phyloP scores from a whole-genome alignment of 805 yeast species.

The Candida nemodendra region DNA sequence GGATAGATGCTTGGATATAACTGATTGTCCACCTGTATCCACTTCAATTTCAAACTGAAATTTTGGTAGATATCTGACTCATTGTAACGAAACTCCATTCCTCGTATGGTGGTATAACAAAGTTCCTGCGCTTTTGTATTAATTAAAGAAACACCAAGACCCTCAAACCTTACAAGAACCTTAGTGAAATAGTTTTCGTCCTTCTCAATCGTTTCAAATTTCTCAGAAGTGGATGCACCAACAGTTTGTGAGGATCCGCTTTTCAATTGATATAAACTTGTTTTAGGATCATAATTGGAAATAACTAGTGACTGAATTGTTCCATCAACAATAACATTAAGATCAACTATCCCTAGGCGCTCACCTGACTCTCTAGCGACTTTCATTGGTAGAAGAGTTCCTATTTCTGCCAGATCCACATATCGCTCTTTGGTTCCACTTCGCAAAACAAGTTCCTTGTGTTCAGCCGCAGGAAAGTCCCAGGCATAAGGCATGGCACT shows the following conservation, averaged over 20 bases:
- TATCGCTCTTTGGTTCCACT: conserved; percentile 72
- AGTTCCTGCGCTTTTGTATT: conserved; percentile 72
- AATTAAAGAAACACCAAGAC: conserved; percentile 83
- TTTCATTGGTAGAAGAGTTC: conserved; percentile 83
- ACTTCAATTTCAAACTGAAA: conserved; percentile 74
- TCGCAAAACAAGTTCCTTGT: conserved; percentile 75
- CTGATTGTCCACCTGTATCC: conserved; percentile 95
- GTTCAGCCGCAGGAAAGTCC: conserved; percentile 91
- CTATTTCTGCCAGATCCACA: conserved; percentile 89
- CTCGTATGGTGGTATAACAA: conserved; percentile 78
- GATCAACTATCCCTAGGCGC: conserved; percentile 59
- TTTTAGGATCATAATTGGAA: conserved; percentile 74
- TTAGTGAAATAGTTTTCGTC: conserved; percentile 54
- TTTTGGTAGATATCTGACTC: conserved; percentile 85
- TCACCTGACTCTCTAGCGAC: conserved; percentile 49
- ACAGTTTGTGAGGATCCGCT: conserved; percentile 29
- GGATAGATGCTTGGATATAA: conserved; percentile 86
- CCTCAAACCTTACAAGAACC: conserved; percentile 68
- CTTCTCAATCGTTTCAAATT: conserved; percentile 54
- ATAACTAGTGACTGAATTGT: conserved; percentile 87
- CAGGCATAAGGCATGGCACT: conserved; percentile 98
- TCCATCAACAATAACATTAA: conserved; percentile 95
- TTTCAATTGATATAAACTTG: conserved; percentile 67
- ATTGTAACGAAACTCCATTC: conserved; percentile 75
- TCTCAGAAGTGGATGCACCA: conserved; percentile 31